These are phyloP conservation scores for Suillus bovinus DNA, from an alignment of 768 basidiomycete species.

Conservation along the genomic window DNA sequence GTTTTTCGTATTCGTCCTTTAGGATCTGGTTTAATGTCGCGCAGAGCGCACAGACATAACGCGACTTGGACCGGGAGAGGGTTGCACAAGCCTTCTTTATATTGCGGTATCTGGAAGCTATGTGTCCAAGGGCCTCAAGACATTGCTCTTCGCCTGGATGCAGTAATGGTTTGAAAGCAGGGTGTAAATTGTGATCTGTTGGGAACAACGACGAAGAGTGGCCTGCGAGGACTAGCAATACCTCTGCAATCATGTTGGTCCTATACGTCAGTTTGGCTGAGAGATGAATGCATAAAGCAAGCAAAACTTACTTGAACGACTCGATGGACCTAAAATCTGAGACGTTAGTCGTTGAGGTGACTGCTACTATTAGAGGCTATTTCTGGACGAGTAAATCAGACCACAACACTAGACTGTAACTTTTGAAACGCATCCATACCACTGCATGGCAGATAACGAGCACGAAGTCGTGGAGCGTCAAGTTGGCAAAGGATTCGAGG, in stretches of 20 bases:
- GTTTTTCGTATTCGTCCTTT: constrained; percentile 75
- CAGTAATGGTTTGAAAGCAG: constrained; percentile 67
- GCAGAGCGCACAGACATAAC: constrained; percentile 79
- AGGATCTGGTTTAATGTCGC: constrained; percentile 73
- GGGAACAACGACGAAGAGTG: constrained; percentile 86
- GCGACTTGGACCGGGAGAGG: constrained; percentile 60
- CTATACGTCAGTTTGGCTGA: constrained; percentile 4
- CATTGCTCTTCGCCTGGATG: constrained; percentile 90
- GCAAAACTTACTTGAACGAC: background rate
- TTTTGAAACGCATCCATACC: background rate
- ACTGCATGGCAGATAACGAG: constrained; percentile 18
- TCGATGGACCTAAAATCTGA: background rate
- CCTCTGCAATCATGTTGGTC: constrained; percentile 79
- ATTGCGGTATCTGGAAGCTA: constrained; percentile 74
- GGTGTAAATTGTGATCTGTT: constrained; percentile 54
- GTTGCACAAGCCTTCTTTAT: constrained; percentile 58
- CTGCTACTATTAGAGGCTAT: background rate
- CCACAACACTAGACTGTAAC: background rate
- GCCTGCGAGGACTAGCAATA: constrained; percentile 83
- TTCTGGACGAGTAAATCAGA: constrained; percentile 1
- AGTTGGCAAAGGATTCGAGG: constrained; percentile 25
- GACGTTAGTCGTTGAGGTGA: background rate
- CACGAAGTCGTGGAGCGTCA: constrained; percentile 21
- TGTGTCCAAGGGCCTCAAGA: constrained; percentile 73
- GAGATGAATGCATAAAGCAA: constrained; percentile 1